Evolutionary conservation across 2,329 filamentous ascomycete genomes (phyloP), one percentile per base, ranked within the genome.

Genomic region (Malbranchea cinnamomea): DNA sequence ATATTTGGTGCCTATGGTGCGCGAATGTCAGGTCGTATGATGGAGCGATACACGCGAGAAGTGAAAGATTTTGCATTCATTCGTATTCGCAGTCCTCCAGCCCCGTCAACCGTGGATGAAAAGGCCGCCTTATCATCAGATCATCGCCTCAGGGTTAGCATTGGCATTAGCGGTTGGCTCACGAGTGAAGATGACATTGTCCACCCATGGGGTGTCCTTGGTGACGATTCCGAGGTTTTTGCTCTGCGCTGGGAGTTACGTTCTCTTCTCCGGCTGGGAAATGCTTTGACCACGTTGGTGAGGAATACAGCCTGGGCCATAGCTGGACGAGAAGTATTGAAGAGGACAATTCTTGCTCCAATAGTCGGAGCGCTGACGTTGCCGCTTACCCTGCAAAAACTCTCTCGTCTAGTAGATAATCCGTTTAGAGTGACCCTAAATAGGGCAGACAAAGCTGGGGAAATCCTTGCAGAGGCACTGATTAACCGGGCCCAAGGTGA

Each of bases 1-100:
- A 60, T 95, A 22, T 94, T 95, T 46, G 89, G 89, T 6, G 81
- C 89, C n/a, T 93, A 91, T 48, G 80, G 80, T 24, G 74, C 77
- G 1, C 71, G 76, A 20, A 85, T 92, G 65, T 80, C 79, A 0
- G 73, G 75, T 30, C 77, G 84, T 50, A 82, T 85, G 65, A 79
- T 94, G 65, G 82, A 93, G 40, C 66, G 76, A n/a, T 92, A 91
- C 49, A 70, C 78, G 7, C 74, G 74, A 41, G 83, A 93, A 40
- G 76, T 95, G 10, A 74, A 82, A 43, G 85, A 95, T 47, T 92
- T 94, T 52, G 82, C 73, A 1, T 81, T 95, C 44, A 56, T 93
- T 7, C 80, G 83, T 0, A 62, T 92, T 10, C 70, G 73, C 30
- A 67, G 68, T 9, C 48, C 57, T 9, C 50, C 47, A 25, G 45